Base-by-base conservation (phyloP, 2,329 filamentous ascomycete genomes). In the Parasarocladium wereldwijsianum region DNA sequence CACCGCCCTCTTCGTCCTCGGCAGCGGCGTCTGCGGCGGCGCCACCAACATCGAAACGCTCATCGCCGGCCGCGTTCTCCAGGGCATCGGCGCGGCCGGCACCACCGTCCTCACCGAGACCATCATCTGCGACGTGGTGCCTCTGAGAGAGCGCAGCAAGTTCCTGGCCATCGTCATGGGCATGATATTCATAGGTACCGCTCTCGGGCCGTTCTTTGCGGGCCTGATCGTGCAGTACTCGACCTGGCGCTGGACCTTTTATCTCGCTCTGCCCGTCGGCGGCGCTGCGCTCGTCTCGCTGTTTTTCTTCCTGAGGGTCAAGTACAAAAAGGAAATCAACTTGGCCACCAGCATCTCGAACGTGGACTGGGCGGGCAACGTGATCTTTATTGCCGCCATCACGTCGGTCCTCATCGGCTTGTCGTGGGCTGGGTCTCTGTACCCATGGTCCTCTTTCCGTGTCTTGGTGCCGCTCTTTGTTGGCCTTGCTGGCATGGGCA, bases 341-440 rank as follows among this genome's bases (percentile, higher is more conserved):
- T 17, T 41, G 2, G 20, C 34, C 9, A 25, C 32, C 9, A 39
- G 35, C 13, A 32, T 49, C 6, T 31, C 12, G 8, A 37, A 36
- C 2, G 41, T 60, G 26, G 63, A 70, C 36, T 56, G 43, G 24
- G 26, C 48, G 0, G 62, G 61, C 2, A 60, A 55, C 13, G 27
- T 37, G 10, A 32, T 64, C 1, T 45, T 64, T 17, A 51, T 55
- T 2, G 45, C 38, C 0, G 47, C 50, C 0, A 43, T 51, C 8
- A 43, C 51, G 1, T 41, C 56, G 5, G 36, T 71, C 11, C 57
- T 69, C 19, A 47, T 71, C 3, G 64, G 54, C 4, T 51, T 69
- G 8, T 58, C 62, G 0, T 70, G 66, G 66, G 65, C 55, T 3
- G 64, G 66, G 3, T 54, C 54, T 6, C 51, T 52, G 2, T 64